Conservation (phyloP, 1,139 yeast genomes). For the Blastobotrys arbuscula region DNA sequence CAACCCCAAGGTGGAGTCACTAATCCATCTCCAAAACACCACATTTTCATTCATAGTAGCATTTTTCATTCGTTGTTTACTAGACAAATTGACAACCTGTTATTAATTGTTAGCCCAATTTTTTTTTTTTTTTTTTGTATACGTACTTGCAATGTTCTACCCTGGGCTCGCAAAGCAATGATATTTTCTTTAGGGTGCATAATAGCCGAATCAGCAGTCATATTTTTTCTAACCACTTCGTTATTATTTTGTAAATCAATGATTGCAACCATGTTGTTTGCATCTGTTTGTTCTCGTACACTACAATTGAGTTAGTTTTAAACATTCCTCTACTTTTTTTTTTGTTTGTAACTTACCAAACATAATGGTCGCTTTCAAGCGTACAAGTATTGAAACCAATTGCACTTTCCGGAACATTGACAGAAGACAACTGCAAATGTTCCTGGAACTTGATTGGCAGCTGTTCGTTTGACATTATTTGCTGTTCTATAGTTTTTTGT, state of each 20-base stretch:
- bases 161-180: slow-evolving; percentile 91
- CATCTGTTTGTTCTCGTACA: slow-evolving; percentile 70
- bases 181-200: slow-evolving; percentile 89
- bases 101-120: slow-evolving; percentile 64
- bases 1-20: slow-evolving; percentile 67
- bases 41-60: slow-evolving; percentile 85
- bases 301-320: slow-evolving; percentile 36
- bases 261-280: slow-evolving; percentile 82
- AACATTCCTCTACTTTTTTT: too few species aligned
- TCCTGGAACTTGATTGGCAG: slow-evolving; percentile 97
- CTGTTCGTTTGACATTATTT: slow-evolving; percentile 36
- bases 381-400: slow-evolving; percentile 93
- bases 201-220: slow-evolving; percentile 97
- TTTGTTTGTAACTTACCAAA: slow-evolving; percentile 37
- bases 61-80: slow-evolving; percentile 85
- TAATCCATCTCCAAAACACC: slow-evolving; percentile 93
- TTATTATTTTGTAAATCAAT: slow-evolving; percentile 74
- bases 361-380: slow-evolving; percentile 84
- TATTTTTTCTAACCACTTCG: slow-evolving; percentile 75
- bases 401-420: slow-evolving; percentile 78
- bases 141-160: slow-evolving; percentile 72
- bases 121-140: neutral
- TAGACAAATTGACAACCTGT: slow-evolving; percentile 77
- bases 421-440: slow-evolving; percentile 75
- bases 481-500: neutral